phyloP scores from a whole-genome alignment of 805 yeast species.

The Pichia nanzhaoensis region DNA sequence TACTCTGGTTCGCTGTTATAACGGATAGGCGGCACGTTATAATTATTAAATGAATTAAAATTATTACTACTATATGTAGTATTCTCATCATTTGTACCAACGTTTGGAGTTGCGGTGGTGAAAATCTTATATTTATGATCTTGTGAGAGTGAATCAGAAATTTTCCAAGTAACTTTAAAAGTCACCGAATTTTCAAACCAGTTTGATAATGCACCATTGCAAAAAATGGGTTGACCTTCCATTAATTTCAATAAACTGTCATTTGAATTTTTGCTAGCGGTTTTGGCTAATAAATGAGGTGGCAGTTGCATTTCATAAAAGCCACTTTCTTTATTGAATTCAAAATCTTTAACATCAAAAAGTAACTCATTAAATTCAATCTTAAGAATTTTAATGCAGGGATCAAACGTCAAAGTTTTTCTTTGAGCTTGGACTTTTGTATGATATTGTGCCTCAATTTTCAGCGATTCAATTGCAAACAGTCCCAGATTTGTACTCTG shows the following conservation, averaged over 20 bases:
- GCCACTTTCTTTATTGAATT: neutral
- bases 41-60: too few species aligned
- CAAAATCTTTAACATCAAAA: conserved; percentile 9
- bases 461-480: conserved; percentile 3
- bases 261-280: neutral
- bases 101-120: too few species aligned
- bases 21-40: too few species aligned
- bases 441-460: too few species aligned
- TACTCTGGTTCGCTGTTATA: too few species aligned
- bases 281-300: neutral
- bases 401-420: too few species aligned
- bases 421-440: too few species aligned
- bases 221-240: neutral
- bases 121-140: neutral
- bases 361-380: neutral
- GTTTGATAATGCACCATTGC: neutral
- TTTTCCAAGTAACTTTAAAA: conserved; percentile 1
- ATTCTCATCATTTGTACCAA: too few species aligned
- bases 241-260: conserved; percentile 1
- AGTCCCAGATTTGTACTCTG: conserved; percentile 8
- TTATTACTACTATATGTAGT: too few species aligned
- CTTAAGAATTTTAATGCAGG: neutral
- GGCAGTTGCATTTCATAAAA: neutral
- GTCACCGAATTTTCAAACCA: conserved; percentile 1
- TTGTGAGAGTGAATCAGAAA: neutral